Evolutionary conservation across 345 rosid species (phyloP), one percentile per base, ranked within the genome.

Genomic region (Acer campestre): DNA sequence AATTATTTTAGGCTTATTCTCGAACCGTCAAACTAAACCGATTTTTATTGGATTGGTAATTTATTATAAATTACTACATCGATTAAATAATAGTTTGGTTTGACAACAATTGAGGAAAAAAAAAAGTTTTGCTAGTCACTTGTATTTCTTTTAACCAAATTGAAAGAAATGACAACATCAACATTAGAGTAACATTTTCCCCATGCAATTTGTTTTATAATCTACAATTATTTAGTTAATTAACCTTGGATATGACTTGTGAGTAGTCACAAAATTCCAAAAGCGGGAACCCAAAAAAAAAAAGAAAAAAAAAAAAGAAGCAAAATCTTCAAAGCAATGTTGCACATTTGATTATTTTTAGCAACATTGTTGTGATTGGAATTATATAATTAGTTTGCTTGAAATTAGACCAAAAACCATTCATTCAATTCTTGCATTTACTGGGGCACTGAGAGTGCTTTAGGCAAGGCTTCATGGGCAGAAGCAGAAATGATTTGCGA

Each of bases 391-490:
- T 59, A 56, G 61, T 56, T 17, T 58, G 62, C 62, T 8, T 17
- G 11, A 58, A 58, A n/a, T 58, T 6, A 58, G 62, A 58, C 23
- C 25, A 49, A 49, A 49, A 49, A 49, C 6, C 18, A 49, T 3
- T 49, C 6, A 49, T 49, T 16, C 58, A 53, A 53, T 2, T 3
- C 3, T 20, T 18, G 23, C 63, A 59, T 2, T 71, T 84, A 87
- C 77, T 80, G 89, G 77, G 72, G 83, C 73, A 90, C 88, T 9
- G 85, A 51, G 4, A 90, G 82, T 55, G 81, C 83, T 13, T 80
- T 78, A 40, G 80, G 88, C 75, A 85, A 64, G 63, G 84, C 53
- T 68, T 85, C 46, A 42, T 42, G 46, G 46, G 77, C 64, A 67
- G 79, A 73, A 71, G 72, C 78, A 53, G 88, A 73, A 0, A 89